Base-by-base conservation (phyloP, 2,329 filamentous ascomycete species). In the Alternaria sp. region DNA sequence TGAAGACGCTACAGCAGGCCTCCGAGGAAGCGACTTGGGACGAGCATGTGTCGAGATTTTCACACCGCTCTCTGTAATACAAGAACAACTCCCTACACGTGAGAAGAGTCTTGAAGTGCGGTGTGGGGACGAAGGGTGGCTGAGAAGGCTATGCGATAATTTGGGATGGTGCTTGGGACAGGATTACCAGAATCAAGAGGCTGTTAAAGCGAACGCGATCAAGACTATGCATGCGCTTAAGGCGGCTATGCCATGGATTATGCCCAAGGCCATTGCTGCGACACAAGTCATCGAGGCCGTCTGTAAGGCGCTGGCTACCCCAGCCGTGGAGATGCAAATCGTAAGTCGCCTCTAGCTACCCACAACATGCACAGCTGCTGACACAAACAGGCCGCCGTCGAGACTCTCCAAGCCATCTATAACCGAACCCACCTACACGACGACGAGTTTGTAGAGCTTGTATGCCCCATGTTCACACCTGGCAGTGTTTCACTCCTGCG, bases 1-100 rank as follows among this genome's bases (percentile, higher is more conserved):
- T 36, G 95, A 98, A 74, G 95, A 98, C 78, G 86, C 91, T 2
- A 89, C 93, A 5, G 93, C 94, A 14, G 91, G 91, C 16, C 82
- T 97, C 71, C 88, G 94, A 65, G 92, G 94, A 75, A 91, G 89
- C 52, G 88, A 92, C 56, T 86, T 99, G 63, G 96, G 93, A 75
- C 91, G 93, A 75, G 92, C 92, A 11, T 91, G 95, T 72, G 92
- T 98, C 63, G 95, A 98, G 77, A 93, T 98, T 63, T 96, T 97
- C 77, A 96, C 94, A 0, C 93, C 95, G 1, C 84, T 87, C 24
- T 81, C 84, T 1, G 89, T 97, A 20, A 87, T 97, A 56, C 81
- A 87, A 63, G 90, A 96, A 65, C 85, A 90, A 24, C 92, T 93
- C 71, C 90, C 92, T 11, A 89, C 90, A 69, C 85, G 93, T 67